These are phyloP conservation scores for Cladosporium sp. DNA, from an alignment of 2,329 filamentous ascomycete species.

Conservation along the genomic window DNA sequence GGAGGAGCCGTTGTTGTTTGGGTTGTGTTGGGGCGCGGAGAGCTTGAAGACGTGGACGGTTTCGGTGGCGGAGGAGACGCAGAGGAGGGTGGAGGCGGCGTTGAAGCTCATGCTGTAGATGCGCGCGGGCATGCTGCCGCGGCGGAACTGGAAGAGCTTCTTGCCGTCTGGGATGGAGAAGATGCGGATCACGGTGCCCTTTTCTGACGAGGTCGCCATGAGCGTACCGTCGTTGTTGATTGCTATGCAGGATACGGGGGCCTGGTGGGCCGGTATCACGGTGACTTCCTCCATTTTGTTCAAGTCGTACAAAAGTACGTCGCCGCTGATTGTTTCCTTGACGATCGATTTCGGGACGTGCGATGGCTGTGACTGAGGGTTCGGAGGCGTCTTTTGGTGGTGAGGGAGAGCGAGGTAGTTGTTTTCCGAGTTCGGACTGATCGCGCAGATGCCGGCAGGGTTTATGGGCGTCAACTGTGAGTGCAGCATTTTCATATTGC, in stretches of 20 bases:
- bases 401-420: constrained; percentile 94
- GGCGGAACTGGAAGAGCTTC: constrained; percentile 92
- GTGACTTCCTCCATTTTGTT: constrained; percentile 86
- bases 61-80: constrained; percentile 91
- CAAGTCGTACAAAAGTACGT: constrained; percentile 89
- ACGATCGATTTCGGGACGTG: constrained; percentile 81
- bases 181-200: constrained; percentile 92
- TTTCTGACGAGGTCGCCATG: constrained; percentile 91
- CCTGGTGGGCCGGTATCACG: constrained; percentile 89
- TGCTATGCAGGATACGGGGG: constrained; percentile 82
- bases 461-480: constrained; percentile 94
- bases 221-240: constrained; percentile 89
- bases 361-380: constrained; percentile 50
- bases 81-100: constrained; percentile 82
- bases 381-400: constrained; percentile 51
- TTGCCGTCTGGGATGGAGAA: constrained; percentile 86
- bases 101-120: constrained; percentile 99
- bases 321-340: constrained; percentile 67
- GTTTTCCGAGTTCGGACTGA: constrained; percentile 90
- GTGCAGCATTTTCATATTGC: constrained; percentile 92
- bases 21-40: constrained; percentile 37
- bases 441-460: constrained; percentile 74
- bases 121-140: constrained; percentile 88
- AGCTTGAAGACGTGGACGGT: constrained; percentile 96
- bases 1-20: constrained; percentile 15